A percentile compares a stretch with the other conserved stretches of the same genome.
These are phyloP conservation scores for Fusarium sp. DNA, from an alignment of 2,329 filamentous ascomycete genomes.

Conservation along the genomic window DNA sequence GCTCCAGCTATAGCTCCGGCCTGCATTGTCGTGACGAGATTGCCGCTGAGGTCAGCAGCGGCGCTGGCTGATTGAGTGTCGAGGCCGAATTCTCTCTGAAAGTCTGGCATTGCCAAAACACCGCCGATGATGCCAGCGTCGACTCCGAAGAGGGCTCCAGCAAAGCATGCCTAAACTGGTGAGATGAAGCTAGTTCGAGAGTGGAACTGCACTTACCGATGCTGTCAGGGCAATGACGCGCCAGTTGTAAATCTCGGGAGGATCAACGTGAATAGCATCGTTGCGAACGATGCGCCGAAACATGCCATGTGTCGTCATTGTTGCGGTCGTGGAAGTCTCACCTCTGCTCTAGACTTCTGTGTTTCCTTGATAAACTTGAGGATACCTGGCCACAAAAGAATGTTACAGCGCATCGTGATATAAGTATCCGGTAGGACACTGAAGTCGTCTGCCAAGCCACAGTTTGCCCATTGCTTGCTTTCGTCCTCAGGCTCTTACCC, in stretches of 20 bases:
- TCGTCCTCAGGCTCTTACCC: neutral
- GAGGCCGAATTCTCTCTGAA: conserved; percentile 44
- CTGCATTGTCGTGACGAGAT: conserved; percentile 47
- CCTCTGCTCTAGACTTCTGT: no score
- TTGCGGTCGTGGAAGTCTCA: neutral
- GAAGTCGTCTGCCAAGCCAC: neutral
- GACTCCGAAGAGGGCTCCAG: conserved; percentile 42
- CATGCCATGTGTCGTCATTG: conserved; percentile 38
- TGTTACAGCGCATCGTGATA: conserved; percentile 19
- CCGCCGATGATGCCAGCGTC: conserved; percentile 47
- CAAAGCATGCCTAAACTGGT: conserved; percentile 36
- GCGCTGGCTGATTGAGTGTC: conserved; percentile 15
- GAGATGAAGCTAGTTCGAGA: neutral
- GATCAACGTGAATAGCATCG: conserved; percentile 73
- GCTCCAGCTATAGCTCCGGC: conserved; percentile 44
- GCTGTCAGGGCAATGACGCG: conserved; percentile 72
- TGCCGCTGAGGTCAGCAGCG: conserved; percentile 40
- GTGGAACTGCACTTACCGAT: conserved; percentile 50
- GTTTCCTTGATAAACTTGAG: neutral
- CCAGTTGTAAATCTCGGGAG: conserved; percentile 76
- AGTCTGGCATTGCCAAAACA: conserved; percentile 45
- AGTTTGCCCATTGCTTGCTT: neutral
- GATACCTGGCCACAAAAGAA: neutral
- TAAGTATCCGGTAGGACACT: conserved; percentile 29
- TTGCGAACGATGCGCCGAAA: conserved; percentile 58